Conservation (phyloP, 192 early-diverging fungal species). For the Linnemannia zychae region DNA sequence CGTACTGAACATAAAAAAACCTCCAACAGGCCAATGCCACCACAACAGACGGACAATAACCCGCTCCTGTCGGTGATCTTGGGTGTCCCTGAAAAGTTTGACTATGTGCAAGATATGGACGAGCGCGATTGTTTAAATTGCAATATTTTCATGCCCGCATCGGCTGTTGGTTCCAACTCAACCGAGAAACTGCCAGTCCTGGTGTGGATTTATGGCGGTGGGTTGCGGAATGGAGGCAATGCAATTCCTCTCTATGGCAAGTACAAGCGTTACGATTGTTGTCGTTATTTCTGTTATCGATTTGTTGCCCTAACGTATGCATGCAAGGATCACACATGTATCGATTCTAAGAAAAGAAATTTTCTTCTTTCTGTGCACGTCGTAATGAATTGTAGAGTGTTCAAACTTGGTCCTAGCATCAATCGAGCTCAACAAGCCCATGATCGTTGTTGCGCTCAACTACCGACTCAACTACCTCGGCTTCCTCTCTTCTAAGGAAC, state of each 20-base stretch:
- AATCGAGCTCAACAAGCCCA: slow-evolving; percentile 27
- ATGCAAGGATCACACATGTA: not conserved
- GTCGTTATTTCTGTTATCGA: too few relatives aligned
- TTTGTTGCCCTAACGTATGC: not conserved
- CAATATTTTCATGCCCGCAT: slow-evolving; percentile 28
- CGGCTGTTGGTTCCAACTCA: not conserved
- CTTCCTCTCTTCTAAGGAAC: slow-evolving; percentile 49
- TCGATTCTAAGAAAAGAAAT: not conserved
- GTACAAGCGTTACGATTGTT: not conserved
- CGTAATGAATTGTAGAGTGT: slow-evolving; percentile 24
- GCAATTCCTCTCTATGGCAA: slow-evolving; percentile 38
- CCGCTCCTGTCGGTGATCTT: not conserved
- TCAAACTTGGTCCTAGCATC: slow-evolving; percentile 33
- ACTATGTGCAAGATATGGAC: not conserved
- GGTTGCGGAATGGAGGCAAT: slow-evolving; percentile 28
- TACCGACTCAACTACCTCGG: slow-evolving; percentile 66
- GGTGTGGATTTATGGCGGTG: slow-evolving; percentile 41
- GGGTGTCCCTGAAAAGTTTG: slow-evolving; percentile 3
- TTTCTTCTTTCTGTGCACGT: not conserved
- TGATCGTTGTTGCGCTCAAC: slow-evolving; percentile 64
- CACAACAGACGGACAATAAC: slow-evolving; percentile 10
- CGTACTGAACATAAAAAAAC: not conserved
- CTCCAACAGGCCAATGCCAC: slow-evolving; percentile 17
- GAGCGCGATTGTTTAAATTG: slow-evolving; percentile 41
- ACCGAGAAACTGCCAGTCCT: slow-evolving; percentile 15